phyloP scores from a whole-genome alignment of 495 filamentous ascomycete species.

The Hypoxylon lienhwacheense region DNA sequence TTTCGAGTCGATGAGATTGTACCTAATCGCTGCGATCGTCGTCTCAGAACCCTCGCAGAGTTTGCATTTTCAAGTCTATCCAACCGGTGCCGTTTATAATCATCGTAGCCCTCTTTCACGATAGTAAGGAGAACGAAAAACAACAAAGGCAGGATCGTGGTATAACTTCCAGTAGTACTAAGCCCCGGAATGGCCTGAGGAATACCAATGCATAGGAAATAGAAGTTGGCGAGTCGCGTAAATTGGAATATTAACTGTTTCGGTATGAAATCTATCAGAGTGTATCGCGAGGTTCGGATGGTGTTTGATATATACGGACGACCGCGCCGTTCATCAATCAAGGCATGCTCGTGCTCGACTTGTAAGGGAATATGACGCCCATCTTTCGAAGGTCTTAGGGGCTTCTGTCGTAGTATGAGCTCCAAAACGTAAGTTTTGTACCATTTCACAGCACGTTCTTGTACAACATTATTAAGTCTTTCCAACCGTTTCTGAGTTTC shows the following conservation, averaged over 20 bases:
- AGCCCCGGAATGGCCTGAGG: slow-evolving; percentile 85
- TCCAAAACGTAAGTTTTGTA: slow-evolving; percentile 43
- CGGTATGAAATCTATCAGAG: slow-evolving; percentile 82
- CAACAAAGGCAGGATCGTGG: slow-evolving; percentile 78
- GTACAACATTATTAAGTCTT: slow-evolving; percentile 6
- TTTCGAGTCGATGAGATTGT: slow-evolving; percentile 10
- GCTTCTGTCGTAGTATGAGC: slow-evolving; percentile 42
- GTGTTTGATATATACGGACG: slow-evolving; percentile 72
- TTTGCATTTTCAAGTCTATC: slow-evolving; percentile 87
- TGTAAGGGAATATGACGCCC: slow-evolving; percentile 69
- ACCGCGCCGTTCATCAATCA: slow-evolving; percentile 77
- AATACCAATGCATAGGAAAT: slow-evolving; percentile 83
- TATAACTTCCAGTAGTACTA: slow-evolving; percentile 88
- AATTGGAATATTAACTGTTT: slow-evolving; percentile 89
- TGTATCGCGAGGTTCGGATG: slow-evolving; percentile 84
- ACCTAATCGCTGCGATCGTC: not conserved
- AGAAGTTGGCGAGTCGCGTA: slow-evolving; percentile 89
- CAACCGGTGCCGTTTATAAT: slow-evolving; percentile 77
- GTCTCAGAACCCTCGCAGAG: slow-evolving; percentile 57
- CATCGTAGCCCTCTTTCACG: slow-evolving; percentile 88
- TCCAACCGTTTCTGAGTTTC: slow-evolving; percentile 20
- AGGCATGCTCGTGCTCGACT: slow-evolving; percentile 50
- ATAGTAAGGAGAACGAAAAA: slow-evolving; percentile 87
- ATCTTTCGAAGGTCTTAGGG: slow-evolving; percentile 45
- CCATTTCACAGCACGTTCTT: slow-evolving; percentile 32